Evolutionary conservation across 805 yeast genomes (phyloP).

Genomic region (Hanseniaspora mollemarum): DNA sequence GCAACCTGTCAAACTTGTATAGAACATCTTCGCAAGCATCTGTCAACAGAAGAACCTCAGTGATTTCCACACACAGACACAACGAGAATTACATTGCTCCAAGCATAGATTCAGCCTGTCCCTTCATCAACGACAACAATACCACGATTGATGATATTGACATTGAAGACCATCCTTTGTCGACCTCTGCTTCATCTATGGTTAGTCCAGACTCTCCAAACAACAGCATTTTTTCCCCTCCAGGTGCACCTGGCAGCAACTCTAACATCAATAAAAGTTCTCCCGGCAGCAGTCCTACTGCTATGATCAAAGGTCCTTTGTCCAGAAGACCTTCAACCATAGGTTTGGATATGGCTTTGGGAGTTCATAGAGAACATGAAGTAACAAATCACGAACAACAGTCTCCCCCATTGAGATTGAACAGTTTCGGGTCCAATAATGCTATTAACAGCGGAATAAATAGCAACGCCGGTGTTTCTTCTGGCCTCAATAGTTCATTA

Average conservation of each 20-base stretch:
- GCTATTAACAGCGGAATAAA: conserved; percentile 7
- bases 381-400: neutral
- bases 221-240: conserved; percentile 2
- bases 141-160: conserved; percentile 60
- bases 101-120: conserved; percentile 65
- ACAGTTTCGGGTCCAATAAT: conserved; percentile 20
- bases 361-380: neutral
- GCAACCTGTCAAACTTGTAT: conserved; percentile 3
- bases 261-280: neutral
- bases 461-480: conserved; percentile 10
- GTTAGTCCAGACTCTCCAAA: conserved; percentile 1
- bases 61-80: conserved; percentile 26
- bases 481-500: conserved; percentile 19
- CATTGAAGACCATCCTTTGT: conserved; percentile 38
- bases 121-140: conserved; percentile 44
- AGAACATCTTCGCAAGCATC: conserved; percentile 18
- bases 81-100: conserved; percentile 68
- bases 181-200: neutral
- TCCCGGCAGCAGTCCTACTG: conserved; percentile 6
- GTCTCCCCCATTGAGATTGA: conserved; percentile 21
- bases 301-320: neutral
- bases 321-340: conserved; percentile 48
- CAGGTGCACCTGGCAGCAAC: neutral
- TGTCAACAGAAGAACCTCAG: conserved; percentile 19
- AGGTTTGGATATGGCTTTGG: conserved; percentile 28